Percentiles rank a stretch among this genome's conserved stretches.
phyloP scores from a whole-genome alignment of 371 early-diverging fungal species.

The Fennellomyces sp. region DNA sequence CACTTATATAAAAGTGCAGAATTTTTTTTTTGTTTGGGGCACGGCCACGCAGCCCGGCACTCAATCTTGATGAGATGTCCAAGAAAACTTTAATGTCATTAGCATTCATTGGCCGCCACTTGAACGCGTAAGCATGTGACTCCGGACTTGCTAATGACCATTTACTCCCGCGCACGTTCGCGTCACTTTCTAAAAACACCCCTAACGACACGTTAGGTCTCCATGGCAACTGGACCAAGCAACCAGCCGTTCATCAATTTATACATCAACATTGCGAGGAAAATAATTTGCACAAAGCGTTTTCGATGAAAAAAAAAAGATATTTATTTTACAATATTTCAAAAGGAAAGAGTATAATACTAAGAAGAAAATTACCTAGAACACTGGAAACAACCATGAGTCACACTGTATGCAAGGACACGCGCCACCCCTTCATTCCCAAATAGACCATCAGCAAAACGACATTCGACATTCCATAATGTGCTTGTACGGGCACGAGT shows the following conservation, averaged over 20 bases:
- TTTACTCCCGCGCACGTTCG: not conserved
- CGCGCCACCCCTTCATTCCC: not conserved
- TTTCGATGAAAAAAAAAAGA: too few relatives aligned
- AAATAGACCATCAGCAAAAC: conserved; percentile 7
- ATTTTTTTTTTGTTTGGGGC: too few relatives aligned
- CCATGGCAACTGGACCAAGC: too few relatives aligned
- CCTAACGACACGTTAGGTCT: too few relatives aligned
- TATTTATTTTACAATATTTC: too few relatives aligned
- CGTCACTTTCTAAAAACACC: not conserved
- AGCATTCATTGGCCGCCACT: conserved; percentile 2
- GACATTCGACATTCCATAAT: conserved; percentile 39
- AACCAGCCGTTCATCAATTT: too few relatives aligned
- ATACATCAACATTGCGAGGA: too few relatives aligned
- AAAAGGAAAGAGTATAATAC: not conserved
- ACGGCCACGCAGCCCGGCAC: not conserved
- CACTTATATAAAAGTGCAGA: too few relatives aligned
- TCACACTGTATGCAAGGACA: too few relatives aligned
- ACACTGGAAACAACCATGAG: too few relatives aligned
- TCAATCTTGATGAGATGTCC: conserved; percentile 2
- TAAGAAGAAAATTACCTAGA: conserved; percentile 1
- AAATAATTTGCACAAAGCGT: too few relatives aligned
- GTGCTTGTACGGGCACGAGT: conserved; percentile 40
- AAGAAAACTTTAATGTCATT: not conserved
- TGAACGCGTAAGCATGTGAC: not conserved
- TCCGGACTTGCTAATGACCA: not conserved